These are phyloP conservation scores for Malus hybrid DNA, from an alignment of 331 rosid genomes.

Conservation along the genomic window DNA sequence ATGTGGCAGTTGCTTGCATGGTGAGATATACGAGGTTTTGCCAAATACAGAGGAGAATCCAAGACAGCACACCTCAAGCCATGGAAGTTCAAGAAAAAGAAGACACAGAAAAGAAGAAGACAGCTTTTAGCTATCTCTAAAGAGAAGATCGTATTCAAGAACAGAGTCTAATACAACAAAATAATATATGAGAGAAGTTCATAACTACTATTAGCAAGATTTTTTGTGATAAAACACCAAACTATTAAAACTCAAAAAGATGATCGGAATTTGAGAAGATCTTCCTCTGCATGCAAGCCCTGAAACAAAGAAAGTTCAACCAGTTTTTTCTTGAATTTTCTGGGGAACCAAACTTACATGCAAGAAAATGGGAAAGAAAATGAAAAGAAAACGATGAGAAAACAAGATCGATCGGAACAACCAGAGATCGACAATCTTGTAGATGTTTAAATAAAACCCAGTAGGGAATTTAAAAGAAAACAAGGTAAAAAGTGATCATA, in stretches of 20 bases:
- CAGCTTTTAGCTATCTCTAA: neutral
- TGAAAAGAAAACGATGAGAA: neutral
- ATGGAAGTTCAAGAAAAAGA: neutral
- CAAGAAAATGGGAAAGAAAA: neutral
- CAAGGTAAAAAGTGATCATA: neutral
- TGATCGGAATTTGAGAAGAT: neutral
- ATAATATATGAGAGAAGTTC: too few relatives aligned
- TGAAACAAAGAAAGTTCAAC: too few relatives aligned
- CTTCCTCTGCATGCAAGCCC: neutral
- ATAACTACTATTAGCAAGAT: too few relatives aligned
- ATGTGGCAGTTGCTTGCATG: constrained; percentile 1
- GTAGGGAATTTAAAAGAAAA: neutral
- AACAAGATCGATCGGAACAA: neutral
- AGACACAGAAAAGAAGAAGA: neutral
- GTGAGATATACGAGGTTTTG: neutral
- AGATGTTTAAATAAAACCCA: neutral
- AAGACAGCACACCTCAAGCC: neutral
- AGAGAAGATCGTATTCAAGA: too few relatives aligned
- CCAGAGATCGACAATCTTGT: neutral
- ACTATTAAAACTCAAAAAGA: too few relatives aligned
- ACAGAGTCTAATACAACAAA: too few relatives aligned
- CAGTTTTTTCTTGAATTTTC: too few relatives aligned
- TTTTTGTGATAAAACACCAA: too few relatives aligned
- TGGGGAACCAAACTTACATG: neutral
- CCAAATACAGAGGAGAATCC: neutral